Conservation (phyloP, 2,329 filamentous ascomycete species). For the Paraphaeosphaeria sporulosa region DNA sequence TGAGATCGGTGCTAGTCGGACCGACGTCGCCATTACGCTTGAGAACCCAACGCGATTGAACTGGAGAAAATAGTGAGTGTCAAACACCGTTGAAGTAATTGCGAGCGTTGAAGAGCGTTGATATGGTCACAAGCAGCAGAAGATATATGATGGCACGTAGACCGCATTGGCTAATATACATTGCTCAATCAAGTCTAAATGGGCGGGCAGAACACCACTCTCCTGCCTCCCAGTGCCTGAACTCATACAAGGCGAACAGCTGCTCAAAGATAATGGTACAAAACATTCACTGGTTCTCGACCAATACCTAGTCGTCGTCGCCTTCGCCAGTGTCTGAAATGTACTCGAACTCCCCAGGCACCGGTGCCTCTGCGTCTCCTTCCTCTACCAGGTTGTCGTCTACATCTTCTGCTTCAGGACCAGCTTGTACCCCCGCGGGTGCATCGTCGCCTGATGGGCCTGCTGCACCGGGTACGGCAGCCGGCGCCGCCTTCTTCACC, state of each 20-base stretch:
- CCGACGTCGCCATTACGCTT: not conserved
- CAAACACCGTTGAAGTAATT: not conserved
- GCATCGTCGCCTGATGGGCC: constrained; percentile 44
- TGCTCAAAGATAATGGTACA: constrained; percentile 38
- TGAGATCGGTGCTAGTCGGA: constrained; percentile 5
- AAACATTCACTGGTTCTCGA: constrained; percentile 19
- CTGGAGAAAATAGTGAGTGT: not conserved
- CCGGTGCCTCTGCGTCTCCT: constrained; percentile 75
- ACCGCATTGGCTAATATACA: constrained; percentile 33
- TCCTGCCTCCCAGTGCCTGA: constrained; percentile 28
- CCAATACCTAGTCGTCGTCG: constrained; percentile 35
- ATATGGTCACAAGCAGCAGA: not conserved
- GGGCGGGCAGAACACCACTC: constrained; percentile 16
- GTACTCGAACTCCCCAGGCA: constrained; percentile 80
- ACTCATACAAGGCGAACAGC: constrained; percentile 29
- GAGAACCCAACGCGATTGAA: not conserved
- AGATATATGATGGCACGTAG: constrained; percentile 11
- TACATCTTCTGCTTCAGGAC: constrained; percentile 69
- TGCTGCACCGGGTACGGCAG: constrained; percentile 54
- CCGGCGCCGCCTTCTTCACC: constrained; percentile 74
- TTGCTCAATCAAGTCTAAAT: constrained; percentile 33
- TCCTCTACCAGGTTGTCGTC: constrained; percentile 84
- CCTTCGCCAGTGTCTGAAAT: constrained; percentile 67
- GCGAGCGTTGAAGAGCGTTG: not conserved
- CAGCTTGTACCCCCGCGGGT: constrained; percentile 65